These are phyloP conservation scores for Salix arbutifolia DNA, from an alignment of 345 rosid species.

Conservation along the genomic window DNA sequence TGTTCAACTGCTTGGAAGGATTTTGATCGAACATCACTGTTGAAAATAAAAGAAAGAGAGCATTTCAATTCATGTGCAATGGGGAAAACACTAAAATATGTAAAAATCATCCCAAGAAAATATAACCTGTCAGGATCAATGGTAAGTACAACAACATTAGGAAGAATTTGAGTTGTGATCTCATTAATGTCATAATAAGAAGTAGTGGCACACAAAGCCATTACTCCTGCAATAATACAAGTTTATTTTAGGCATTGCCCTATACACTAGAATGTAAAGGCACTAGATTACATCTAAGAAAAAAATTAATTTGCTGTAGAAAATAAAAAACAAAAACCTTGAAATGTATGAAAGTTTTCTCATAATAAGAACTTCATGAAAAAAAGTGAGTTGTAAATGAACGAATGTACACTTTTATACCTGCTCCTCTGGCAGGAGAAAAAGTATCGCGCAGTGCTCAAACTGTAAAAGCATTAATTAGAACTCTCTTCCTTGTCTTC, in stretches of 20 bases:
- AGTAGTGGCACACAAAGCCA: slow-evolving; percentile 96
- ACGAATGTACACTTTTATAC: no score
- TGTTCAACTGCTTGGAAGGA: slow-evolving; percentile 95
- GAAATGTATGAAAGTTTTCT: background rate
- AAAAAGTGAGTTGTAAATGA: no score
- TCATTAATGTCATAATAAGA: slow-evolving; percentile 79
- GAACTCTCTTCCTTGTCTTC: no score
- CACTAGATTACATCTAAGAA: background rate
- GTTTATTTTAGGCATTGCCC: slow-evolving; percentile 5
- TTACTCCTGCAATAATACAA: slow-evolving; percentile 57
- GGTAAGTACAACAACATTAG: slow-evolving; percentile 78
- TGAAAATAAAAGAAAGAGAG: slow-evolving; percentile 17
- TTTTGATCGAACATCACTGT: slow-evolving; percentile 90
- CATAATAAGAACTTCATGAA: background rate
- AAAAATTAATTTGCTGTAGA: background rate
- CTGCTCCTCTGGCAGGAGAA: no score
- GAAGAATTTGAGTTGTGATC: slow-evolving; percentile 92
- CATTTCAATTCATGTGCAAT: background rate
- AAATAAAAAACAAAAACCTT: background rate
- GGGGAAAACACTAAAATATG: slow-evolving; percentile 3
- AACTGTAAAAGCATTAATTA: no score
- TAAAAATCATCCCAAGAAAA: slow-evolving; percentile 5
- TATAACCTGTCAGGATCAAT: slow-evolving; percentile 90
- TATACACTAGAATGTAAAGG: background rate
- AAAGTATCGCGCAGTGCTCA: no score